phyloP scores from a whole-genome alignment of 129 eudicot genomes.

The Flaveria robusta region DNA sequence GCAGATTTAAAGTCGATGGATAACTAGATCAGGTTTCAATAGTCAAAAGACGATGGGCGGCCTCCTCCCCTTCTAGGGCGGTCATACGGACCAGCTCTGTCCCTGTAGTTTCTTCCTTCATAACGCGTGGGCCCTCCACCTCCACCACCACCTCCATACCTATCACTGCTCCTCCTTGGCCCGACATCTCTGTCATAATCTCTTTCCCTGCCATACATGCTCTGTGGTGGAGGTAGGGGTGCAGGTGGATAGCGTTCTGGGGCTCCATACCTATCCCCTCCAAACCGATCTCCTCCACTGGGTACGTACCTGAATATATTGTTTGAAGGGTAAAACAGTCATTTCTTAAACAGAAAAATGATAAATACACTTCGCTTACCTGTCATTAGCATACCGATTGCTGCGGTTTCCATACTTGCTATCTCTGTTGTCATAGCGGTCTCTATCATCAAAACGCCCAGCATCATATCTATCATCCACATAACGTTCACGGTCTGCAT shows the following conservation, averaged over 20 bases:
- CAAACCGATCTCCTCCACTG: constrained; percentile 62
- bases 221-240: constrained; percentile 36
- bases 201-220: constrained; percentile 76
- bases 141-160: constrained; percentile 73
- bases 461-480: constrained; percentile 78
- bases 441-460: constrained; percentile 71
- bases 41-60: constrained; percentile 68
- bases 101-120: constrained; percentile 79
- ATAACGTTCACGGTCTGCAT: constrained; percentile 70
- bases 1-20: constrained; percentile 11
- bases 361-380: constrained; percentile 37
- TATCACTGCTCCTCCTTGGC: constrained; percentile 67
- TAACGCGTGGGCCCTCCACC: constrained; percentile 77
- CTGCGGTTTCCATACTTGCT: constrained; percentile 64
- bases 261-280: constrained; percentile 61
- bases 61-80: constrained; percentile 81
- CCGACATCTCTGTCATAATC: constrained; percentile 71
- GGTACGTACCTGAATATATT: constrained; percentile 62
- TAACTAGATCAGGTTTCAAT: constrained; percentile 30
- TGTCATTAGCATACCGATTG: constrained; percentile 61
- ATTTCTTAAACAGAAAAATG: not conserved
- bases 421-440: constrained; percentile 80
- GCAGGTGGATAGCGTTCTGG: constrained; percentile 62
- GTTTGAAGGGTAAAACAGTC: constrained; percentile 13
- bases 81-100: constrained; percentile 87